phyloP scores from a whole-genome alignment of 23 red algal species.

The Gracilaria caudata region DNA sequence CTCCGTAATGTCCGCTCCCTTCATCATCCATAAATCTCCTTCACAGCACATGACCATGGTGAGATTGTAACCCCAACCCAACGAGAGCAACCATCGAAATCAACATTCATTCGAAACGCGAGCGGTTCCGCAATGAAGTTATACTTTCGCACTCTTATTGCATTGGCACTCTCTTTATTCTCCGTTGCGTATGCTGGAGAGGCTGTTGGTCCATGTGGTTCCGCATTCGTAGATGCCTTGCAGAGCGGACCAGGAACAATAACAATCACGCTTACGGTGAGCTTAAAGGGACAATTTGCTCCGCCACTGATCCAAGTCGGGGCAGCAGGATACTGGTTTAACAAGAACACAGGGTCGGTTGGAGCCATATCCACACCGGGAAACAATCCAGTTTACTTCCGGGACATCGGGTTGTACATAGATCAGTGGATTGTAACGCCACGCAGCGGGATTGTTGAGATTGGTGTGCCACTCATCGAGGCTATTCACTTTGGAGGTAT shows the following conservation, averaged over 20 bases:
- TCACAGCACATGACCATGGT: too few relatives aligned
- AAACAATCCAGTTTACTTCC: constrained; percentile 11
- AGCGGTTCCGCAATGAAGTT: background rate
- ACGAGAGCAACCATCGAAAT: background rate
- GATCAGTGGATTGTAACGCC: constrained; percentile 6
- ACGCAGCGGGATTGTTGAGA: constrained; percentile 7
- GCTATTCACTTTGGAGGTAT: constrained; percentile 5
- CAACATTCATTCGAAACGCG: background rate
- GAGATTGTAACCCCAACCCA: too few relatives aligned
- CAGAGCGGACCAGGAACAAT: background rate
- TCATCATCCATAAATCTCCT: too few relatives aligned
- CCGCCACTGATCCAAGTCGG: constrained; percentile 11
- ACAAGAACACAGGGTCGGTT: constrained; percentile 4
- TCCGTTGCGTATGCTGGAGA: background rate
- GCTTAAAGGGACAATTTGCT: constrained; percentile 13
- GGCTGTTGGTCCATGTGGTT: background rate
- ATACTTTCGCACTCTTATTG: background rate
- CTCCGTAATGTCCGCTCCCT: too few relatives aligned
- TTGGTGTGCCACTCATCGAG: background rate
- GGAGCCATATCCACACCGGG: constrained; percentile 1
- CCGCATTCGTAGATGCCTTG: background rate
- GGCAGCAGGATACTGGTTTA: constrained; percentile 3
- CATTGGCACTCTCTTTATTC: background rate
- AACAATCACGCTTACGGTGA: constrained; percentile 7
- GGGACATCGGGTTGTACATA: constrained; percentile 1